Evolutionary conservation across 2,329 filamentous ascomycete species (phyloP), one percentile per base, ranked within the genome.

Genomic region (Coniella vitis): DNA sequence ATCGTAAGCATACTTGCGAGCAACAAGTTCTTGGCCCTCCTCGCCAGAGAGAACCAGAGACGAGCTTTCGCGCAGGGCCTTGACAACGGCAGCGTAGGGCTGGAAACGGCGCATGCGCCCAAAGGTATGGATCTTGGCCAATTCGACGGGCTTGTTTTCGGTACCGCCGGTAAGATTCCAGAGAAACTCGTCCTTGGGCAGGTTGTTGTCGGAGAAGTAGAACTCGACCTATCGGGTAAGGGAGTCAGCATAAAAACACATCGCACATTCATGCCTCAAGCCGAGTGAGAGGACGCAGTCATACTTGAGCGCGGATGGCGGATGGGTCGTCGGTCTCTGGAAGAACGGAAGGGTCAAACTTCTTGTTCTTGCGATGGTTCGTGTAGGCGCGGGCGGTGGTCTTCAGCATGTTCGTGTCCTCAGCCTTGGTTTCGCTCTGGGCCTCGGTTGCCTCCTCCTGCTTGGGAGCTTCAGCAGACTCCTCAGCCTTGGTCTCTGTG

Each of bases 21-120:
- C 84, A 61, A 91, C 67, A 37, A 69, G 74, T 78, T 93, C 82
- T 55, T 82, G 68, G 53, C 83, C 84, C 56, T 90, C 80, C 57
- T 85, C 75, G 47, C 93, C 88, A 48, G 79, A 76, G 47, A 97
- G 68, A 7, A 40, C 29, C 31, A 47, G 29, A 4, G 38, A n/a
- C 29, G 7, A 31, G 70, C 87, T 93, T 19, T 86, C 79, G 66
- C 85, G 86, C 45, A 97, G 79, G 32, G 93, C 91, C 46, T 82
- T 81, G 53, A 96, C 83, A 38, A 98, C 79, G 49, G 86, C 84
- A 48, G 79, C 82, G 72, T 90, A 90, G 37, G 89, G 88, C 70
- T 93, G 83, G 79, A 97, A 98, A 60, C 84, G 86, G 57, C 83
- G 85, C 94, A 98, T 98, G 66, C 94, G 90, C 72, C 90, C 91